These are phyloP conservation scores for Drechslera avenae DNA, from an alignment of 2,329 filamentous ascomycete genomes.

Conservation along the genomic window DNA sequence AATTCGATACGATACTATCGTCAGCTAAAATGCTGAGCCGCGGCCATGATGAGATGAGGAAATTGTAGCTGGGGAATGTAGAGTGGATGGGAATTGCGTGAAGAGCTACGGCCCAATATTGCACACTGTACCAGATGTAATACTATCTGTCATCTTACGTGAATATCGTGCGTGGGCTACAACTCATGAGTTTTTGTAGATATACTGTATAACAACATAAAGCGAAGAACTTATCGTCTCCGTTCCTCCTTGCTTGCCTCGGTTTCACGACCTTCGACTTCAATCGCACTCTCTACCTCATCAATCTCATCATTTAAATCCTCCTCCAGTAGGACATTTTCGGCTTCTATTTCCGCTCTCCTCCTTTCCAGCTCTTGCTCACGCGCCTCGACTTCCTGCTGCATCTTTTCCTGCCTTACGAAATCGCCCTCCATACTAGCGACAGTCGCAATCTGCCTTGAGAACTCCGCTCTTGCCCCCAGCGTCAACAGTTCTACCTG, in stretches of 20 bases:
- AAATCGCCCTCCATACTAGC: constrained; percentile 14
- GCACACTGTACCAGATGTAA: constrained; percentile 8
- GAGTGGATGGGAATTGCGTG: background rate
- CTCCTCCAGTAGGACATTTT: constrained; percentile 6
- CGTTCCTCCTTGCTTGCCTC: constrained; percentile 10
- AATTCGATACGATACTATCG: background rate
- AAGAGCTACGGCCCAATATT: background rate
- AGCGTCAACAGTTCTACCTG: constrained; percentile 16
- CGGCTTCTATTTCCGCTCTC: constrained; percentile 12
- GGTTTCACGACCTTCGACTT: background rate
- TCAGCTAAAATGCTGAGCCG: background rate
- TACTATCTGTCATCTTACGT: constrained; percentile 2
- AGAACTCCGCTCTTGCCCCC: constrained; percentile 16
- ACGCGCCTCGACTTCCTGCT: constrained; percentile 13
- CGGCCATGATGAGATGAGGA: background rate
- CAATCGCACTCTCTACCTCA: background rate
- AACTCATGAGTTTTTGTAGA: constrained; percentile 20
- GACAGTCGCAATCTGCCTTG: constrained; percentile 18
- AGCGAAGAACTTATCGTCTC: constrained; percentile 7
- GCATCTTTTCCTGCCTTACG: constrained; percentile 13
- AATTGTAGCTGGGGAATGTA: background rate
- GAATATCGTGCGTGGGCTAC: constrained; percentile 16
- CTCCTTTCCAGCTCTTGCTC: constrained; percentile 17
- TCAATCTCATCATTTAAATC: background rate
- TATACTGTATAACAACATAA: constrained; percentile 24